These are phyloP conservation scores for Dipteronia sinensis DNA, from an alignment of 345 rosid genomes.

Conservation along the genomic window DNA sequence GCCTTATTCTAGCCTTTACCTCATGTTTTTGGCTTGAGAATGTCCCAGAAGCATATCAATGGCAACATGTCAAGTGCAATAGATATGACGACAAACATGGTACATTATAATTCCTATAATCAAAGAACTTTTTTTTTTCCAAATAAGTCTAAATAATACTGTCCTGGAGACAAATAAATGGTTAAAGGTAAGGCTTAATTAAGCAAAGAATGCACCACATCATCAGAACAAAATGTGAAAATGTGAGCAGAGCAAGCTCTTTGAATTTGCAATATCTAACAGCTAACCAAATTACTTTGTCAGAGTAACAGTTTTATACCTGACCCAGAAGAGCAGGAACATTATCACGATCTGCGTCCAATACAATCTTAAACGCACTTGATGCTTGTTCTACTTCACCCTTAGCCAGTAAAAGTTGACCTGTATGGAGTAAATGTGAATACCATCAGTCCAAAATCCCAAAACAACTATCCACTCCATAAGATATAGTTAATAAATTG, in stretches of 20 bases:
- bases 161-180: not conserved
- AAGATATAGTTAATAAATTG: not conserved
- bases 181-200: not conserved
- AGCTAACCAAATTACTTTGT: conserved; percentile 6
- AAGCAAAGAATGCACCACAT: conserved; percentile 4
- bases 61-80: not conserved
- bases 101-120: not conserved
- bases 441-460: not conserved
- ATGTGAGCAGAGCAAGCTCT: conserved; percentile 6
- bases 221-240: not conserved
- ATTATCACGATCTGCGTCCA: conserved; percentile 77
- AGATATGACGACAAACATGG: not conserved
- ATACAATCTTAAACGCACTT: conserved; percentile 82
- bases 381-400: conserved; percentile 91
- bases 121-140: not conserved
- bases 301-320: conserved; percentile 42
- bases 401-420: conserved; percentile 95
- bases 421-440: conserved; percentile 41
- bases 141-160: not conserved
- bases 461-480: not conserved
- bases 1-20: conserved; percentile 2
- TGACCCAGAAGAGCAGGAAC: conserved; percentile 98
- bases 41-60: not conserved
- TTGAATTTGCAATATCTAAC: conserved; percentile 12
- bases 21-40: not conserved